Conservation (phyloP, 176 grass and related monocot species). For the Rhipidocladum racemiflorum region DNA sequence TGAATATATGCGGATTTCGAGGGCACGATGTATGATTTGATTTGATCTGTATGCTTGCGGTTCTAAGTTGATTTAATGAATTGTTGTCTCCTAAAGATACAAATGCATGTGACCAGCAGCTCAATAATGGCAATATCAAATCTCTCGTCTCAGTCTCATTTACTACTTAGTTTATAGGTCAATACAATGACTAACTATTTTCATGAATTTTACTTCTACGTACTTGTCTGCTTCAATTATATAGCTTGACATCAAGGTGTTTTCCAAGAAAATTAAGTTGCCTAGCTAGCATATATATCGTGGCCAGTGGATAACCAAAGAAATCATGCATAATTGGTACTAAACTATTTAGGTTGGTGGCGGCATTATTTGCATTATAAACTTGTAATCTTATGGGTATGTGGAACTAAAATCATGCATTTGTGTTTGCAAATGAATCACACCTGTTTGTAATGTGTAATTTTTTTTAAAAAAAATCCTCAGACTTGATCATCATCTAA, state of each 20-base stretch:
- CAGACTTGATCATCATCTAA: too few species aligned
- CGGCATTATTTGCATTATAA: background rate
- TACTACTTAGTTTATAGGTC: background rate
- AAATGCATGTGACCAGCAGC: constrained; percentile 43
- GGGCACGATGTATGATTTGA: background rate
- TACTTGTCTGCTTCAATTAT: background rate
- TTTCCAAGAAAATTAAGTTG: background rate
- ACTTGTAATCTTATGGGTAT: background rate
- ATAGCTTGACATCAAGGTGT: background rate
- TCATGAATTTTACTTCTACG: background rate
- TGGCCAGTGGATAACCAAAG: background rate
- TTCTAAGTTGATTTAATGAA: background rate
- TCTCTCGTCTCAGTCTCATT: background rate
- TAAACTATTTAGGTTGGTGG: background rate
- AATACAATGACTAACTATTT: background rate
- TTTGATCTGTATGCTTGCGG: background rate
- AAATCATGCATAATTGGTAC: background rate
- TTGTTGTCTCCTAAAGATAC: constrained; percentile 20
- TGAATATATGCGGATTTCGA: background rate
- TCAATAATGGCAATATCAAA: background rate
- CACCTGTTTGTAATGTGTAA: background rate
- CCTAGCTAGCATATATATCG: background rate
- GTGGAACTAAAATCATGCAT: background rate
- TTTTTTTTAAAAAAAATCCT: too few species aligned
- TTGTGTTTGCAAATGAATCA: background rate